Base-by-base conservation (phyloP, 306 rosid species). In the Elaeagnus macrophylla region DNA sequence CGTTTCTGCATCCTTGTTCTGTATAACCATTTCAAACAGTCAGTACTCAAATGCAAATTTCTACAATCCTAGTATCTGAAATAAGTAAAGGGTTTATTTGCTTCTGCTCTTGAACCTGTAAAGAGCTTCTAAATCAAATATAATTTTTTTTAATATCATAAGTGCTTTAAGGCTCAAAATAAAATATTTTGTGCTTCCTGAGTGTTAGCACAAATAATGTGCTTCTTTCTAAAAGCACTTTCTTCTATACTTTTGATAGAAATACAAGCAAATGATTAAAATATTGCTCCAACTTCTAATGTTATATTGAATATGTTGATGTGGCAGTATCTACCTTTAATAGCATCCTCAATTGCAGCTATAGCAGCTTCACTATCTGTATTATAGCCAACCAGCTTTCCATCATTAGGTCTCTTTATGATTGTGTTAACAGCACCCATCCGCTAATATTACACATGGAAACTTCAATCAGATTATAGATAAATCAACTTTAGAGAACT, bases 331-430 rank as follows among this genome's bases (percentile, higher is more conserved):
- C 76, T 67, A 65, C 78, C 76, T 60, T 47, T 69, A 12, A 77
- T 72, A 48, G 75, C 73, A 60, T 77, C 82, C 62, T 77, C 82
- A 53, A 77, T 77, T 52, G 82, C 78, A 65, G 73, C 57, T 41
- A 77, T 77, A 14, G 78, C 57, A 35, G 69, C 78, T 61, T 77
- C 82, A 48, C 73, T 60, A 54, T 77, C 79, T 44, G 82, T 77
- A 58, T 77, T 77, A 47, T 77, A 69, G 41, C 78, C 82, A 62
- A 77, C 39, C 48, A 72, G 70, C 65, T 69, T 62, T 44, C 78
- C 82, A 72, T 72, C 76, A 10, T 18, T 55, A 10, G 70, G 59
- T 51, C 79, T 69, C 65, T 73, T 77, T 68, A 77, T 57, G 8
- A 77, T 77, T 0, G 82, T 72, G 53, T 77, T 77, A 38, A 70